phyloP scores from a whole-genome alignment of 2,329 filamentous ascomycete genomes.

The Dothideomycetes sp. region DNA sequence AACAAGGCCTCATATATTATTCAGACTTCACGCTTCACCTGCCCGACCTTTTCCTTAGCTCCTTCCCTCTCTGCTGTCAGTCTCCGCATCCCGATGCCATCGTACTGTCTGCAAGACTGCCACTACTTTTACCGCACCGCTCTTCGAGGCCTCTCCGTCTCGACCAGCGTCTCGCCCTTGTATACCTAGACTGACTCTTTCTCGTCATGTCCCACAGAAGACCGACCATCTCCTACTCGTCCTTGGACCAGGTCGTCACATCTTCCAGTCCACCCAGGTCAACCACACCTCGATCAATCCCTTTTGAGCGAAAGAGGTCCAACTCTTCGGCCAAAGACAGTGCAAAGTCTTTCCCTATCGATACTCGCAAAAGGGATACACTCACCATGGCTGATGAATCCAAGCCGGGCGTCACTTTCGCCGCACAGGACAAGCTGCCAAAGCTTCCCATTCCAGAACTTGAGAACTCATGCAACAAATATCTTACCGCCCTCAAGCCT shows the following conservation, averaged over 20 bases:
- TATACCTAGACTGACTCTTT: conserved; percentile 52
- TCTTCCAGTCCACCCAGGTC: conserved; percentile 25
- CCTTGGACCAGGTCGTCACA: conserved; percentile 61
- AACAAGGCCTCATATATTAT: conserved; percentile 2
- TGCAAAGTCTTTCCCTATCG: conserved; percentile 38
- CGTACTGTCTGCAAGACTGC: conserved; percentile 75
- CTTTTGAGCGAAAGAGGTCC: conserved; percentile 34
- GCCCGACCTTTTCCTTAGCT: not conserved
- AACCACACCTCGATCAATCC: conserved; percentile 31
- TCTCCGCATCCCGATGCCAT: conserved; percentile 54
- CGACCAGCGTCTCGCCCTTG: conserved; percentile 66
- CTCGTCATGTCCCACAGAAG: conserved; percentile 55
- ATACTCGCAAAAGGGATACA: conserved; percentile 40
- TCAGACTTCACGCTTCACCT: not conserved
- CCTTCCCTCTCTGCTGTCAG: conserved; percentile 5
- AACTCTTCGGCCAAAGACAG: conserved; percentile 46
- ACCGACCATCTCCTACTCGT: conserved; percentile 58
- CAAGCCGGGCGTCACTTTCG: conserved; percentile 74
- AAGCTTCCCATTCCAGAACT: conserved; percentile 91
- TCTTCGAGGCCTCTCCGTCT: conserved; percentile 74
- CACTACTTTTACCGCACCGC: conserved; percentile 91
- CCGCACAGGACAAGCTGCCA: conserved; percentile 76
- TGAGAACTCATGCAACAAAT: conserved; percentile 66
- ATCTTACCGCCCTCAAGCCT: conserved; percentile 69
- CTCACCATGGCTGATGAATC: conserved; percentile 45